Evolutionary conservation across 75 land plant species (phyloP).

Genomic region (Cupressus sempervirens): DNA sequence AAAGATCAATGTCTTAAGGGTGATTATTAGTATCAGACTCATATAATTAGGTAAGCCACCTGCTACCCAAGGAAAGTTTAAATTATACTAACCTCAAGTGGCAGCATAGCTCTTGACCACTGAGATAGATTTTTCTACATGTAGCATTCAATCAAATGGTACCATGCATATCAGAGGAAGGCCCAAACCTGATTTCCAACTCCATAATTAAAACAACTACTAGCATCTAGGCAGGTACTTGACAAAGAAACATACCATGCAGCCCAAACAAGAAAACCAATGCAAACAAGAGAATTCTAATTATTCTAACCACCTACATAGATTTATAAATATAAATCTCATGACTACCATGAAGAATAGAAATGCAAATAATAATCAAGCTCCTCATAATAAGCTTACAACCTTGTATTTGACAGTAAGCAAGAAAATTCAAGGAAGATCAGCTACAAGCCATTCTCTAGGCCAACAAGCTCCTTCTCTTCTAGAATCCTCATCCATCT

Average conservation of each 20-base stretch:
- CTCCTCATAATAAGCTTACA: conserved; percentile 47
- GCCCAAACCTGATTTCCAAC: conserved; percentile 18
- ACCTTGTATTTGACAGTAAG: conserved; percentile 98
- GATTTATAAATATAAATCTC: neutral
- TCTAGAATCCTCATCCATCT: conserved; percentile 89
- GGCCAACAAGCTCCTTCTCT: conserved; percentile 97
- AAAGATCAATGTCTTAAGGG: neutral
- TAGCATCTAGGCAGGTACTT: neutral
- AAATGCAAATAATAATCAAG: too few species aligned
- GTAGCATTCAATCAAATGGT: conserved; percentile 21
- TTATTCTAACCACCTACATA: neutral
- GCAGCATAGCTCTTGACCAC: conserved; percentile 98
- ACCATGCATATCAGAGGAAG: conserved; percentile 17
- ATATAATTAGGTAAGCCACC: neutral
- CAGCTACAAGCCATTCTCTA: conserved; percentile 85
- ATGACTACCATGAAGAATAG: neutral
- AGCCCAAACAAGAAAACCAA: conserved; percentile 6
- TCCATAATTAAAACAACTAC: conserved; percentile 16
- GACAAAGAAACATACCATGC: neutral
- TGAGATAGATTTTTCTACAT: conserved; percentile 96
- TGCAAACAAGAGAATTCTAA: neutral
- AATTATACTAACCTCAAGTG: conserved; percentile 72
- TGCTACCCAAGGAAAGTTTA: neutral
- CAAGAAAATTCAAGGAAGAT: conserved; percentile 77
- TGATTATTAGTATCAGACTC: neutral